Evolutionary conservation across 2,329 filamentous ascomycete genomes (phyloP), one percentile per base, ranked within the genome.

Genomic region (Fusarium denticulatum): DNA sequence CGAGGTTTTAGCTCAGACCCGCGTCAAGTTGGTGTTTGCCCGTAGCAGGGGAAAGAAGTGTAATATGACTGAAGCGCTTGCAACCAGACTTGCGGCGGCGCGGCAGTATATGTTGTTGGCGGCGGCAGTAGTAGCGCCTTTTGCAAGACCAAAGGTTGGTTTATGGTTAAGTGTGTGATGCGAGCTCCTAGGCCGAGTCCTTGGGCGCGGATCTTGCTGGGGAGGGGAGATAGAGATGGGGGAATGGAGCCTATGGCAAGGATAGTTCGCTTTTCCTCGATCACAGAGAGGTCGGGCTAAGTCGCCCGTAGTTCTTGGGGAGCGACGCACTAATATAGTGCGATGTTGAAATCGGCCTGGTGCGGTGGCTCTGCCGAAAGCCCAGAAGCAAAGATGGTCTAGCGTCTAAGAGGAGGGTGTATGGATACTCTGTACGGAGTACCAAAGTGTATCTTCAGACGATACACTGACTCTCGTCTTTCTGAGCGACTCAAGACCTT

Each of bases 271-370:
- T 73, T 74, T 77, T 74, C 68, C 76, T 72, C 76, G 77, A 80
- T 79, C 79, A 79, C 63, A 75, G 71, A 74, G 74, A 78, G 71
- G 76, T 79, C 75, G 70, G 76, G 72, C 77, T 79, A 80, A 66
- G 68, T 71, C 62, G 67, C 76, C 72, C 75, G 76, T 79, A 76
- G 73, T 76, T 79, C 79, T 81, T 81, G 80, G 81, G 81, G 80
- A 81, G 79, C 75, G 76, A 77, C 76, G 76, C 78, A 81, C 81
- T 83, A 83, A 81, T 83, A 82, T 82, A 83, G 81, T 82, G 79
- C 79, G 78, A 72, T 80, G 76, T 81, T 77, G 77, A 74, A 73
- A 77, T 78, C 71, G 77, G 73, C 52, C 77, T 77, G 75, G 77
- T 76, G 72, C 71, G 64, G 77, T 78, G 78, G 76, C 76, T 78